A percentile compares a stretch with the other conserved stretches of the same genome.
Evolutionary conservation across 2,329 filamentous ascomycete species (phyloP).

Genomic region (Penicillium palitans): DNA sequence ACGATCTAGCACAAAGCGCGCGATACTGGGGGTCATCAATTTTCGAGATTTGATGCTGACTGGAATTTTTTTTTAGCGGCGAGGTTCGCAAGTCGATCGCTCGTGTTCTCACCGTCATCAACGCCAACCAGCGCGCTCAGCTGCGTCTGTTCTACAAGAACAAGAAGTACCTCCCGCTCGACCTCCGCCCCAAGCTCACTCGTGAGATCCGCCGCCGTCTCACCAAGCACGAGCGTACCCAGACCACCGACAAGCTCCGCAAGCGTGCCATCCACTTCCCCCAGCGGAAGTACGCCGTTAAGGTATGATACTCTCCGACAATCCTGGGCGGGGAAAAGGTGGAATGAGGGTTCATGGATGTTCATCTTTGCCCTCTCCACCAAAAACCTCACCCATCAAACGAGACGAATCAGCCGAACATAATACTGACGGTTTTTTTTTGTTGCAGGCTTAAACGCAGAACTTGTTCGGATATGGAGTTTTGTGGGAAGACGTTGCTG

Average conservation of each 20-base stretch:
- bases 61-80: constrained; percentile 62
- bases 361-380: neutral
- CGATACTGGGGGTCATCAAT: neutral
- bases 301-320: constrained; percentile 61
- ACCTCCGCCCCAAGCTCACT: constrained; percentile 98
- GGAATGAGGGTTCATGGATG: neutral
- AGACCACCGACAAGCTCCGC: constrained; percentile 89
- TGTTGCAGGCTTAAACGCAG: constrained; percentile 35
- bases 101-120: constrained; percentile 98
- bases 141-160: constrained; percentile 99
- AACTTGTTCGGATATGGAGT: constrained; percentile 37
- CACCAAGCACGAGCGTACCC: constrained; percentile 83
- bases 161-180: constrained; percentile 99
- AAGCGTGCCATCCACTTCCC: constrained; percentile 97
- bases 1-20: neutral
- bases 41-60: constrained; percentile 28
- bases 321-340: neutral
- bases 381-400: neutral
- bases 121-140: constrained; percentile 97
- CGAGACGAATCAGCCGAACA: neutral
- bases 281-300: constrained; percentile 97
- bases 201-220: constrained; percentile 95
- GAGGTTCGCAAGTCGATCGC: constrained; percentile 99
- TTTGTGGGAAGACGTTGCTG: constrained; percentile 37
- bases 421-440: constrained; percentile 7